Percentiles rank a stretch among this genome's conserved stretches.
phyloP scores from a whole-genome alignment of 2,329 filamentous ascomycete genomes.

The Orbilia javanica region DNA sequence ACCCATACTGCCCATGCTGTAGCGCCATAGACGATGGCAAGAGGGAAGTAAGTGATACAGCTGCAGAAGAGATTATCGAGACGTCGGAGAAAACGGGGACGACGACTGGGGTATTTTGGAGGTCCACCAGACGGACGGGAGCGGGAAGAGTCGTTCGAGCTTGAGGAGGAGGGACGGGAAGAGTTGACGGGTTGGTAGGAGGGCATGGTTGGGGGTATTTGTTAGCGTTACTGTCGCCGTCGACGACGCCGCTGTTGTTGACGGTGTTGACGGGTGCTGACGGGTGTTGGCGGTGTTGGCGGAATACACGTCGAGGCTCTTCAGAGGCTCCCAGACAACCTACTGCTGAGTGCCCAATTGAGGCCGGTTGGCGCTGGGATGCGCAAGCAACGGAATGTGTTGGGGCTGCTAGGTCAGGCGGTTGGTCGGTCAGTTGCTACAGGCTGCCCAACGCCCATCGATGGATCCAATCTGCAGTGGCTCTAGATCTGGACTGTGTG shows the following conservation, averaged over 20 bases:
- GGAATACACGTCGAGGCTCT: neutral
- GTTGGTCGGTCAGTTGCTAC: no score
- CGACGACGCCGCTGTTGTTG: neutral
- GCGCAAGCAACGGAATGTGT: neutral
- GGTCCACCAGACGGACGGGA: conserved; percentile 47
- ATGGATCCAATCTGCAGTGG: neutral
- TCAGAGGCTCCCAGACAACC: neutral
- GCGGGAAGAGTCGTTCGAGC: conserved; percentile 54
- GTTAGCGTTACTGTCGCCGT: neutral
- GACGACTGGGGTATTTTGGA: conserved; percentile 45
- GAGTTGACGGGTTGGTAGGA: conserved; percentile 46
- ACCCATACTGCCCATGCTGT: conserved; percentile 97
- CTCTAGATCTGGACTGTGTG: no score
- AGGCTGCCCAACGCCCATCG: no score
- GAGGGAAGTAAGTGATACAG: conserved; percentile 83
- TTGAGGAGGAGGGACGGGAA: conserved; percentile 54
- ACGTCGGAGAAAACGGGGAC: conserved; percentile 60
- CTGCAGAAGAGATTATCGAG: conserved; percentile 74
- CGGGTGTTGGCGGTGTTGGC: neutral
- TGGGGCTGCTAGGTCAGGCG: neutral
- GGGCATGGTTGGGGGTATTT: conserved; percentile 26
- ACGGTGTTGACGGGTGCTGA: neutral
- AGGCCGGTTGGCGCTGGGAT: neutral
- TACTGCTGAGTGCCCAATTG: neutral
- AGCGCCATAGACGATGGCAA: conserved; percentile 86